These are phyloP conservation scores for Parasarocladium wereldwijsianum DNA, from an alignment of 2,329 filamentous ascomycete genomes.

Conservation along the genomic window DNA sequence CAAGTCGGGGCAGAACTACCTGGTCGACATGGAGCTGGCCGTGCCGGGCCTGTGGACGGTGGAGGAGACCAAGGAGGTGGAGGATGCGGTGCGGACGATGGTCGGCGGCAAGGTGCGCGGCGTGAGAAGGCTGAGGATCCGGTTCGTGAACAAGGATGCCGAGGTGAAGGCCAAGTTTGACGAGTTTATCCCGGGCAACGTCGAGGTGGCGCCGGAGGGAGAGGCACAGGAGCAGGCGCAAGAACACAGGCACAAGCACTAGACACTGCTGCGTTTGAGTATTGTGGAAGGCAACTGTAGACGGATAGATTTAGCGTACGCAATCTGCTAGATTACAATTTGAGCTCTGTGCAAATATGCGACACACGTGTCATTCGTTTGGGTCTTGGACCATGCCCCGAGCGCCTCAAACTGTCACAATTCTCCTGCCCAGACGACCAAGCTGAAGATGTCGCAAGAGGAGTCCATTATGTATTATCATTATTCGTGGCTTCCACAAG, in stretches of 20 bases:
- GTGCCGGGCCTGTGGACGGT: constrained; percentile 68
- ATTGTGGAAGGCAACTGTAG: too few relatives aligned
- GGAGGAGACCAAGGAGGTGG: constrained; percentile 52
- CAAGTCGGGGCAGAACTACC: constrained; percentile 93
- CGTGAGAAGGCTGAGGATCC: constrained; percentile 67
- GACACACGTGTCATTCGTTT: too few relatives aligned
- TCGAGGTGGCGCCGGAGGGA: constrained; percentile 41
- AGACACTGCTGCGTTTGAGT: background rate
- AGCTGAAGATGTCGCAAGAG: too few relatives aligned
- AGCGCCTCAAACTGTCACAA: too few relatives aligned
- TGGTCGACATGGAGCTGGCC: constrained; percentile 77
- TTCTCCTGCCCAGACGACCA: too few relatives aligned
- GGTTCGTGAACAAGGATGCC: constrained; percentile 61
- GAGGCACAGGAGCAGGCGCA: constrained; percentile 23
- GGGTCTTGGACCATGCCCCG: too few relatives aligned
- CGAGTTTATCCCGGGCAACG: constrained; percentile 58
- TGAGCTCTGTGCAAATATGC: too few relatives aligned
- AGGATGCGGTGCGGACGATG: constrained; percentile 56
- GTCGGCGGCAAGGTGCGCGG: constrained; percentile 70
- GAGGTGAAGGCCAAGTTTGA: constrained; percentile 47
- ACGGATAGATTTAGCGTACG: too few relatives aligned
- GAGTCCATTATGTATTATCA: too few relatives aligned
- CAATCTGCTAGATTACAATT: too few relatives aligned
- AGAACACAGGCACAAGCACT: constrained; percentile 16
- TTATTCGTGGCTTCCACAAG: too few relatives aligned